Percentiles rank a stretch among this genome's conserved stretches.
These are phyloP conservation scores for Russula abietina DNA, from an alignment of 768 basidiomycete genomes.

Conservation along the genomic window DNA sequence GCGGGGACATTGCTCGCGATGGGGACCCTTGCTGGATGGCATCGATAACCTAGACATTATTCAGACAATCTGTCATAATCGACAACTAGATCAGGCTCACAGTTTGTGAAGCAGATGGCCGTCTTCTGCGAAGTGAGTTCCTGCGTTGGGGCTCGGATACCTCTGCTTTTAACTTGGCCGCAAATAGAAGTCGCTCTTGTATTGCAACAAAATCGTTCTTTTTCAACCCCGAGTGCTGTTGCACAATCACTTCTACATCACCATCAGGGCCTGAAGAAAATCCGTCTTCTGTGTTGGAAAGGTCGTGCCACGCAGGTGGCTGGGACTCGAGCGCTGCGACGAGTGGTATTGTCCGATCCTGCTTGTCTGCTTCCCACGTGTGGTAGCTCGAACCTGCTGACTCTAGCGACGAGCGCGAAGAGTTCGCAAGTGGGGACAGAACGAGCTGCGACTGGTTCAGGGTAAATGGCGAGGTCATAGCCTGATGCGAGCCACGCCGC, in stretches of 20 bases:
- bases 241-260: conserved; percentile 63
- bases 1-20: conserved; percentile 33
- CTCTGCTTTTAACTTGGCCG: conserved; percentile 50
- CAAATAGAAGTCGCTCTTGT: conserved; percentile 69
- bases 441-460: conserved; percentile 50
- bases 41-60: conserved; percentile 46
- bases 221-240: conserved; percentile 59
- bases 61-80: neutral
- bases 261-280: conserved; percentile 44
- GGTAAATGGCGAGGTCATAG: conserved; percentile 45
- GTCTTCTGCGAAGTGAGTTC: conserved; percentile 65
- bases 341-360: conserved; percentile 47
- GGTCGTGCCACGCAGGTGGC: conserved; percentile 60
- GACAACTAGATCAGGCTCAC: conserved; percentile 31
- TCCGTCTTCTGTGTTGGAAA: conserved; percentile 38
- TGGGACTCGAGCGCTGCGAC: conserved; percentile 48
- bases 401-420: conserved; percentile 73
- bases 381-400: conserved; percentile 84
- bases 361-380: conserved; percentile 60
- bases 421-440: conserved; percentile 66
- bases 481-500: conserved; percentile 17
- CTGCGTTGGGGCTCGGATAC: conserved; percentile 55
- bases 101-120: conserved; percentile 81
- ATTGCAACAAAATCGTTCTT: conserved; percentile 65
- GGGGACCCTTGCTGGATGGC: conserved; percentile 45